phyloP scores from a whole-genome alignment of 257 asterid genomes.

The Leonotis leonurus region DNA sequence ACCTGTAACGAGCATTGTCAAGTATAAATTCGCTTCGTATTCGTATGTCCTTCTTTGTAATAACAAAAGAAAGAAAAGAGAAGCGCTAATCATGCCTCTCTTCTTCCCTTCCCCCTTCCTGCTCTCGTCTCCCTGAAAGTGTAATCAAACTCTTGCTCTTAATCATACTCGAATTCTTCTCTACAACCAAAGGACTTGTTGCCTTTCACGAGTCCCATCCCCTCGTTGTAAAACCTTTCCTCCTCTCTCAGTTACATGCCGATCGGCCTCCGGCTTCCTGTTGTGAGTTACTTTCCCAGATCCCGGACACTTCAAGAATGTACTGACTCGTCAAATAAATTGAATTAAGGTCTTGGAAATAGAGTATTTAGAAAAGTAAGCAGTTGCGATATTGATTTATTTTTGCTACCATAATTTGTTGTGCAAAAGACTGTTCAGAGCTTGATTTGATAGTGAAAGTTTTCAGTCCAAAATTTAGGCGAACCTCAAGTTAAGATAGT shows the following conservation, averaged over 20 bases:
- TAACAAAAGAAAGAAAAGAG: not conserved
- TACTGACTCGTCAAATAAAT: not conserved
- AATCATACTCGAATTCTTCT: not conserved
- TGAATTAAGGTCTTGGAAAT: not conserved
- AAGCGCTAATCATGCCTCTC: slow-evolving; percentile 11
- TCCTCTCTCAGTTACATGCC: not conserved
- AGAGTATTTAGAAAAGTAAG: too few species aligned
- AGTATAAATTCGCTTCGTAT: slow-evolving; percentile 28
- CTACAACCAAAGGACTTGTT: not conserved
- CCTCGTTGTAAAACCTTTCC: not conserved
- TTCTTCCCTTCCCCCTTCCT: slow-evolving; percentile 1
- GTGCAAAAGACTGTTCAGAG: too few species aligned
- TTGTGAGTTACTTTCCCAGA: not conserved
- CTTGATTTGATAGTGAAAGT: too few species aligned
- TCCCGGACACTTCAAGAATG: not conserved
- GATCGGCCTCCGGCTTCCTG: not conserved
- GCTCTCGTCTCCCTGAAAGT: not conserved
- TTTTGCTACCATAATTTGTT: too few species aligned
- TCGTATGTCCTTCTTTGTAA: slow-evolving; percentile 13
- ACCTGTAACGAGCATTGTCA: slow-evolving; percentile 19
- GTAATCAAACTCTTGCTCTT: slow-evolving; percentile 11
- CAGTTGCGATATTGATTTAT: too few species aligned
- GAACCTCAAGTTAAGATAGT: too few species aligned
- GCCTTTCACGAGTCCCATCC: not conserved
- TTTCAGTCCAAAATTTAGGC: too few species aligned